Conservation (phyloP, 2,329 filamentous ascomycete species). For the Allantophomopsis lycopodina region DNA sequence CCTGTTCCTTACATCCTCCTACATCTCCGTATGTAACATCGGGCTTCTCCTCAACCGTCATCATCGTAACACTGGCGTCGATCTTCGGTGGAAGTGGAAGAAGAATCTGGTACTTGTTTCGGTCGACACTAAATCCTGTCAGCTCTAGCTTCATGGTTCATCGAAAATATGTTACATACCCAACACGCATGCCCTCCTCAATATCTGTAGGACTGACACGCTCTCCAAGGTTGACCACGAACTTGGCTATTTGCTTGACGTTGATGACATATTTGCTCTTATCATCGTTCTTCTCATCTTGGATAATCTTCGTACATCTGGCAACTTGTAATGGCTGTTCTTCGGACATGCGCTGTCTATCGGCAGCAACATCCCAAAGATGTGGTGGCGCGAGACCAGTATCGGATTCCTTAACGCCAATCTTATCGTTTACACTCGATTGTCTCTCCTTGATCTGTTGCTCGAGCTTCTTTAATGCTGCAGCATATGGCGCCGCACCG, state of each 20-base stretch:
- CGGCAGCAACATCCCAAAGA: slow-evolving; percentile 96
- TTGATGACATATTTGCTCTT: slow-evolving; percentile 99
- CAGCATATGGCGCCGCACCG: slow-evolving; percentile 88
- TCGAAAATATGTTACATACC: slow-evolving; percentile 29
- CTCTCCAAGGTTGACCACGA: slow-evolving; percentile 94
- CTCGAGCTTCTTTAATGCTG: slow-evolving; percentile 90
- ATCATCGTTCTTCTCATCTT: slow-evolving; percentile 86
- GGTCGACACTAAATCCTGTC: slow-evolving; percentile 52
- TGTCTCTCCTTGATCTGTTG: slow-evolving; percentile 99
- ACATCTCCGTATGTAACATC: slow-evolving; percentile 99
- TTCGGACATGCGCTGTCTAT: slow-evolving; percentile 96
- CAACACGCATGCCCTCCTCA: slow-evolving; percentile 97
- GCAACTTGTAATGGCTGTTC: slow-evolving; percentile 97
- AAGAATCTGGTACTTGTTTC: slow-evolving; percentile 99
- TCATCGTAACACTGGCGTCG: slow-evolving; percentile 98
- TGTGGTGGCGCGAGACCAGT: slow-evolving; percentile 96
- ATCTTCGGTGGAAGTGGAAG: slow-evolving; percentile 95
- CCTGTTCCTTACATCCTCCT: slow-evolving; percentile 97
- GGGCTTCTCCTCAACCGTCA: slow-evolving; percentile 99
- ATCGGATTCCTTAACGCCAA: slow-evolving; percentile 93
- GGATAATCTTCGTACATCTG: slow-evolving; percentile 97
- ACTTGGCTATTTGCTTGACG: slow-evolving; percentile 99
- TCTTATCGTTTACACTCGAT: slow-evolving; percentile 97
- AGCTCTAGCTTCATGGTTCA: slow-evolving; percentile 5
- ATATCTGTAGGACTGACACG: slow-evolving; percentile 97